phyloP scores from a whole-genome alignment of 768 basidiomycete genomes.

The Boletus subcaerulescens region DNA sequence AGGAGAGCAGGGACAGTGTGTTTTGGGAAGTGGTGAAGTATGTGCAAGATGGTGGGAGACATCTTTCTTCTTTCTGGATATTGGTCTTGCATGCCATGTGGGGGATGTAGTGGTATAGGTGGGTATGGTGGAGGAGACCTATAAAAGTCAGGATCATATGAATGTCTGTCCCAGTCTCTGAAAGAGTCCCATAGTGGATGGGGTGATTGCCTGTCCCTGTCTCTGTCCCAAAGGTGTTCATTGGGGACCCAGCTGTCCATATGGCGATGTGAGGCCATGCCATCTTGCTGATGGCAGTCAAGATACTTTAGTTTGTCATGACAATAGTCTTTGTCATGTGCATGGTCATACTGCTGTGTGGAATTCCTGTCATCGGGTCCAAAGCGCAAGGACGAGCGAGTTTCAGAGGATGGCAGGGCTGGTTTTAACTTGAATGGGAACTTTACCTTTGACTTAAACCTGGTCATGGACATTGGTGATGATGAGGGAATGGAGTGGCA shows the following conservation, averaged over 20 bases:
- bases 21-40: slow-evolving; percentile 20
- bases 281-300: slow-evolving; percentile 18
- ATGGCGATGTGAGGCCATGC: slow-evolving; percentile 13
- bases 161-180: slow-evolving; percentile 22
- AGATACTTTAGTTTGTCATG: slow-evolving; percentile 25
- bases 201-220: slow-evolving; percentile 26
- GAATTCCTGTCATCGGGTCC: slow-evolving; percentile 25
- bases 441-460: slow-evolving; percentile 48
- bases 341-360: slow-evolving; percentile 36
- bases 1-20: slow-evolving; percentile 19
- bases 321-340: slow-evolving; percentile 46
- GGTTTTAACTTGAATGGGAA: slow-evolving; percentile 70
- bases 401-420: not conserved
- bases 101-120: slow-evolving; percentile 6
- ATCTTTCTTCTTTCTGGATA: slow-evolving; percentile 24
- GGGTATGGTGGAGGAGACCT: slow-evolving; percentile 9
- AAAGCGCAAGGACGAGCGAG: slow-evolving; percentile 34
- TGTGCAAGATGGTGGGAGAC: slow-evolving; percentile 20
- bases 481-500: slow-evolving; percentile 28
- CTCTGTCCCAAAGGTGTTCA: slow-evolving; percentile 27
- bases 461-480: slow-evolving; percentile 26
- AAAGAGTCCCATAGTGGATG: slow-evolving; percentile 18
- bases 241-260: slow-evolving; percentile 26
- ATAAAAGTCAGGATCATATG: slow-evolving; percentile 18
- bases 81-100: slow-evolving; percentile 22